phyloP scores from a whole-genome alignment of 2,329 filamentous ascomycete species.

The Dactylellina sp. region DNA sequence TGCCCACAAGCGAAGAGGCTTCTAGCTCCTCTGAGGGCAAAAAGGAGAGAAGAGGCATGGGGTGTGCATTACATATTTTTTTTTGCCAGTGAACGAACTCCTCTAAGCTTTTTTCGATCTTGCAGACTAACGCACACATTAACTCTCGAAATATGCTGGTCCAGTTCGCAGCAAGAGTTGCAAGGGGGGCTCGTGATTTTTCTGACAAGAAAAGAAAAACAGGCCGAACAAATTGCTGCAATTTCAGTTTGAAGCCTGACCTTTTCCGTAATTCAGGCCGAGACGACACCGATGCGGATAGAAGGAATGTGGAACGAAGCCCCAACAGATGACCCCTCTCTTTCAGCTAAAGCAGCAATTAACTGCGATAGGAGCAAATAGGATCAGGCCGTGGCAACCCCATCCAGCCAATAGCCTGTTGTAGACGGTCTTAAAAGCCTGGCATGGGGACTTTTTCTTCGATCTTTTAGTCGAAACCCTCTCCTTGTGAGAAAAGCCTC shows the following conservation, averaged over 20 bases:
- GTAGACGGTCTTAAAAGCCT: conserved; percentile 15
- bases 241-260: conserved; percentile 55
- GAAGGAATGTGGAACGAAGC: conserved; percentile 57
- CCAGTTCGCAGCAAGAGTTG: conserved; percentile 14
- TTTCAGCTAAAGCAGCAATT: conserved; percentile 28
- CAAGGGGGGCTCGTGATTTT: conserved; percentile 49
- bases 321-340: conserved; percentile 48
- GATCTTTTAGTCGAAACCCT: conserved; percentile 33
- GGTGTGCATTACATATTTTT: conserved; percentile 36
- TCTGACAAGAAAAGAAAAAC: conserved; percentile 18
- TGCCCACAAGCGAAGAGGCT: conserved; percentile 51
- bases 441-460: conserved; percentile 20
- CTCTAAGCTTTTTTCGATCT: conserved; percentile 54
- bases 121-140: conserved; percentile 55
- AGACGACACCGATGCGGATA: conserved; percentile 47
- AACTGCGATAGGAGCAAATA: conserved; percentile 26
- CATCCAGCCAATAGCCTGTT: conserved; percentile 38
- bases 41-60: conserved; percentile 42
- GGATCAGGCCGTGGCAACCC: conserved; percentile 37
- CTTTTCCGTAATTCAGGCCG: conserved; percentile 46
- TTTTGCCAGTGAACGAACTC: conserved; percentile 39
- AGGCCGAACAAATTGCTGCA: conserved; percentile 44
- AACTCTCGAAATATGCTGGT: not conserved
- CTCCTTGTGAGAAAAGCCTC: conserved; percentile 26
- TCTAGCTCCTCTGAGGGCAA: conserved; percentile 49